A percentile compares a stretch with the other conserved stretches of the same genome.
These are phyloP conservation scores for Capronia americana DNA, from an alignment of 2,329 filamentous ascomycete species.

Conservation along the genomic window DNA sequence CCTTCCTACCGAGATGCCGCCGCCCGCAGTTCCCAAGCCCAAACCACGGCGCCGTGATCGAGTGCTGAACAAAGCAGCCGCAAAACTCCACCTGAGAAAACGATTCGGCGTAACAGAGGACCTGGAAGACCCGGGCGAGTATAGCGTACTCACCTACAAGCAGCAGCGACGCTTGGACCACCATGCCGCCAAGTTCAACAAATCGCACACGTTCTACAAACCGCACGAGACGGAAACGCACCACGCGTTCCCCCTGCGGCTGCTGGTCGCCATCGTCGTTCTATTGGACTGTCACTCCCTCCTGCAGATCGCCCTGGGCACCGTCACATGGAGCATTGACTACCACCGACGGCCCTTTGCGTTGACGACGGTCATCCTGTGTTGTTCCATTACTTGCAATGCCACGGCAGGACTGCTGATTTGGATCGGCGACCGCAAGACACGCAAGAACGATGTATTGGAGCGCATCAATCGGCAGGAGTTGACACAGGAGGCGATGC, in stretches of 20 bases:
- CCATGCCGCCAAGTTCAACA: slow-evolving; percentile 15
- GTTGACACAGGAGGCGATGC: slow-evolving; percentile 18
- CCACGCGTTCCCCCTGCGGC: slow-evolving; percentile 16
- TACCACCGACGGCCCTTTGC: slow-evolving; percentile 13
- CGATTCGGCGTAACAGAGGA: slow-evolving; percentile 6
- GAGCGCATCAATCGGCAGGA: slow-evolving; percentile 17
- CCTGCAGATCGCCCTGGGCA: slow-evolving; percentile 16
- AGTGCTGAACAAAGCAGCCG: slow-evolving; percentile 9
- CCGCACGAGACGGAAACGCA: slow-evolving; percentile 20
- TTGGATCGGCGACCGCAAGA: slow-evolving; percentile 17
- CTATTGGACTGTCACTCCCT: slow-evolving; percentile 17
- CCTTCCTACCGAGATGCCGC: slow-evolving; percentile 17
- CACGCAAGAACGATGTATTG: slow-evolving; percentile 15
- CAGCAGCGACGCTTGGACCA: slow-evolving; percentile 16
- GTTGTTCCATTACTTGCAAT: slow-evolving; percentile 14
- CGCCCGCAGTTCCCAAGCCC: neutral
- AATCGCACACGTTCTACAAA: slow-evolving; percentile 18
- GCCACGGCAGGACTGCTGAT: slow-evolving; percentile 17
- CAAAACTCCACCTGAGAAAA: slow-evolving; percentile 15
- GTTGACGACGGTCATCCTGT: slow-evolving; percentile 16
- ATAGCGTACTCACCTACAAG: slow-evolving; percentile 13
- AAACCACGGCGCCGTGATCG: slow-evolving; percentile 14
- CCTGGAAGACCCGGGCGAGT: slow-evolving; percentile 11
- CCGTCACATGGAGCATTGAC: slow-evolving; percentile 14
- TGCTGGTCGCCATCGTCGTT: slow-evolving; percentile 18